Evolutionary conservation across 495 filamentous ascomycete species (phyloP).

Genomic region (Penicillium manginii): DNA sequence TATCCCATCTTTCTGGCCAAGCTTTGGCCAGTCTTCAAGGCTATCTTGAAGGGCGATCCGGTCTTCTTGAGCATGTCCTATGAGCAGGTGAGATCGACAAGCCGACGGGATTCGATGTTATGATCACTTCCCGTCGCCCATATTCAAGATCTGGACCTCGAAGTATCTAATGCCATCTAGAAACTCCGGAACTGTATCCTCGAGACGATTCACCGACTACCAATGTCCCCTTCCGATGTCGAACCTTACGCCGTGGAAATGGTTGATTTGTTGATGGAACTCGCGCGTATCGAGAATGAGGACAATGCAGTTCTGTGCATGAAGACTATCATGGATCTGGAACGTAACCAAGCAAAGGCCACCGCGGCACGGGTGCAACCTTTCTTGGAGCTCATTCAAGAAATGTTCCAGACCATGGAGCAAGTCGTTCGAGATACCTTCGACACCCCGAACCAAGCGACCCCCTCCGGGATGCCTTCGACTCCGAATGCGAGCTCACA

Average conservation of each 20-base stretch:
- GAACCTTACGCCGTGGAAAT: conserved; percentile 85
- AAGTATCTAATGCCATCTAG: conserved; percentile 45
- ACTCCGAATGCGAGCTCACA: conserved; percentile 75
- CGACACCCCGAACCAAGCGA: conserved; percentile 68
- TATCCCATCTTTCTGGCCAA: conserved; percentile 82
- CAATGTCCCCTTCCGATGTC: conserved; percentile 78
- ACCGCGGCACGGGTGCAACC: conserved; percentile 79
- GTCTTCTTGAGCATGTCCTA: conserved; percentile 85
- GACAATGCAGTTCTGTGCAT: conserved; percentile 97
- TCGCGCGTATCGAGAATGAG: conserved; percentile 92
- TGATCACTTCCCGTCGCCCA: conserved; percentile 1
- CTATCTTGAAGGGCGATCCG: conserved; percentile 82
- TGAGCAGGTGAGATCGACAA: conserved; percentile 66
- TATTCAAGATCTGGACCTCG: neutral
- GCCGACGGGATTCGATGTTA: conserved; percentile 2
- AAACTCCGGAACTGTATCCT: conserved; percentile 89
- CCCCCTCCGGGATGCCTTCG: conserved; percentile 69
- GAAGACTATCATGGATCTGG: conserved; percentile 96
- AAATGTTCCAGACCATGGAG: conserved; percentile 94
- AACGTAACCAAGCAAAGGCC: conserved; percentile 86
- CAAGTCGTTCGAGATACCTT: conserved; percentile 92
- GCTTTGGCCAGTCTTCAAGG: conserved; percentile 87
- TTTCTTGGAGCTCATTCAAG: conserved; percentile 89
- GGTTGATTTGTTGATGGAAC: conserved; percentile 83
- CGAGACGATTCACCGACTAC: conserved; percentile 91